Percentiles rank a stretch among this genome's conserved stretches.
Evolutionary conservation across 2,329 filamentous ascomycete species (phyloP).

Genomic region (Lizonia empirigonia): DNA sequence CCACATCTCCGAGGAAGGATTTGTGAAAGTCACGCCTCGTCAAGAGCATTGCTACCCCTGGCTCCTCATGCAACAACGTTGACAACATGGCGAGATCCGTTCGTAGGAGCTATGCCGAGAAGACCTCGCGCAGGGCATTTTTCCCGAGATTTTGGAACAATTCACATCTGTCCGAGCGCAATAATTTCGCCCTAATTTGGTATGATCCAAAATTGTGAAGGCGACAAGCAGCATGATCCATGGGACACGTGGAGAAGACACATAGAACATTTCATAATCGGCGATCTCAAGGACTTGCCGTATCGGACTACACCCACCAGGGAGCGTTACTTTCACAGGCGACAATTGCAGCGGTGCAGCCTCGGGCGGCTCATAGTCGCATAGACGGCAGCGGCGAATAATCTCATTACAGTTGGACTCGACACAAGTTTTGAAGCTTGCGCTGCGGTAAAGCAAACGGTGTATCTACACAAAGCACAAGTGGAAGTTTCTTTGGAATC

Average conservation of each 20-base stretch:
- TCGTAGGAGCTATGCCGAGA: conserved; percentile 5
- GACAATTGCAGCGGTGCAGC: neutral
- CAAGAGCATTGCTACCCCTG: conserved; percentile 4
- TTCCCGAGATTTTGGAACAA: conserved; percentile 17
- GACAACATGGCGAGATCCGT: conserved; percentile 14
- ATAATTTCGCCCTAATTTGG: conserved; percentile 13
- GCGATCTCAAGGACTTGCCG: conserved; percentile 8
- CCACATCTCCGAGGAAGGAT: conserved; percentile 12
- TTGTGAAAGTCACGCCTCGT: conserved; percentile 15
- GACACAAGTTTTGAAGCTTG: conserved; percentile 8
- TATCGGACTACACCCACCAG: conserved; percentile 2
- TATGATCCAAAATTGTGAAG: conserved; percentile 2
- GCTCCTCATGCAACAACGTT: conserved; percentile 17
- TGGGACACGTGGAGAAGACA: conserved; percentile 11
- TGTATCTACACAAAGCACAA: conserved; percentile 18
- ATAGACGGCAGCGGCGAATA: conserved; percentile 3
- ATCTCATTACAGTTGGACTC: conserved; percentile 15
- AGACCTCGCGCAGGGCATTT: conserved; percentile 14
- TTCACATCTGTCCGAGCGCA: conserved; percentile 8
- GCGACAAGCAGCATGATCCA: conserved; percentile 4
- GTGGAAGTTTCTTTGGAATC: conserved; percentile 9
- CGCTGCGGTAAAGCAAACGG: conserved; percentile 19
- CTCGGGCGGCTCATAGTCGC: conserved; percentile 5
- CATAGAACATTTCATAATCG: conserved; percentile 10
- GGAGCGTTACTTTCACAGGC: conserved; percentile 2